A percentile compares a stretch with the other conserved stretches of the same genome.
Conservation (phyloP, 306 rosid species). For the Fragaria ananassa region DNA sequence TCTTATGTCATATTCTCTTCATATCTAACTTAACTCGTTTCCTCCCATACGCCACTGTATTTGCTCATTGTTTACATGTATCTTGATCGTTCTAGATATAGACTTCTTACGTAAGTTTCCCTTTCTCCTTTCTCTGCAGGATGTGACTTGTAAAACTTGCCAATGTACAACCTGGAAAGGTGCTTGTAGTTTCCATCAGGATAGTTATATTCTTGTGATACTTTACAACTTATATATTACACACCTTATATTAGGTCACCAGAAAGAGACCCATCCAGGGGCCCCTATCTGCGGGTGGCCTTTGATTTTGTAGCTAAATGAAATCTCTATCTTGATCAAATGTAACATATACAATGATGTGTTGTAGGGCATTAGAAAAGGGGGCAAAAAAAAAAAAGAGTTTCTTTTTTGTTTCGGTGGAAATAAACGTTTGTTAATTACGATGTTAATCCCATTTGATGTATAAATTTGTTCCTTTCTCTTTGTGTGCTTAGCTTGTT, state of each 20-base stretch:
- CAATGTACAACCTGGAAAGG: conserved; percentile 25
- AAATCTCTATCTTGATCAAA: conserved; percentile 21
- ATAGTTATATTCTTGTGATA: conserved; percentile 38
- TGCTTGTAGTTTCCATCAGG: conserved; percentile 15
- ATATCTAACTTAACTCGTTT: not conserved
- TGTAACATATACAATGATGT: conserved; percentile 25
- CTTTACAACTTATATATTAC: conserved; percentile 18
- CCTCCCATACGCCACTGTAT: not conserved
- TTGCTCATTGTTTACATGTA: not conserved
- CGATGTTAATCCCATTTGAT: conserved; percentile 19
- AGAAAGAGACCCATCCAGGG: not conserved
- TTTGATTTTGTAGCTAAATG: conserved; percentile 29
- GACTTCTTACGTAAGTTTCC: not conserved
- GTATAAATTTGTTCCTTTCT: conserved; percentile 15
- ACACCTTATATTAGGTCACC: conserved; percentile 35
- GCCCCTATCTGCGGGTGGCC: conserved; percentile 12
- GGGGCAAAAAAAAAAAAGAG: not conserved
- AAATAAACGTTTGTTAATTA: conserved; percentile 7
- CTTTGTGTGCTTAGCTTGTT: conserved; percentile 13
- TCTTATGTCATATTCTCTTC: not conserved
- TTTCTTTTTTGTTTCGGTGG: not conserved
- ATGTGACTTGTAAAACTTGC: conserved; percentile 17
- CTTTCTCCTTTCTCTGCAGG: not conserved
- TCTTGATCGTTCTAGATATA: not conserved
- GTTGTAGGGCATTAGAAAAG: conserved; percentile 11